These are phyloP conservation scores for Zelonia costaricensis DNA, from an alignment of 208 protist species.

Conservation along the genomic window DNA sequence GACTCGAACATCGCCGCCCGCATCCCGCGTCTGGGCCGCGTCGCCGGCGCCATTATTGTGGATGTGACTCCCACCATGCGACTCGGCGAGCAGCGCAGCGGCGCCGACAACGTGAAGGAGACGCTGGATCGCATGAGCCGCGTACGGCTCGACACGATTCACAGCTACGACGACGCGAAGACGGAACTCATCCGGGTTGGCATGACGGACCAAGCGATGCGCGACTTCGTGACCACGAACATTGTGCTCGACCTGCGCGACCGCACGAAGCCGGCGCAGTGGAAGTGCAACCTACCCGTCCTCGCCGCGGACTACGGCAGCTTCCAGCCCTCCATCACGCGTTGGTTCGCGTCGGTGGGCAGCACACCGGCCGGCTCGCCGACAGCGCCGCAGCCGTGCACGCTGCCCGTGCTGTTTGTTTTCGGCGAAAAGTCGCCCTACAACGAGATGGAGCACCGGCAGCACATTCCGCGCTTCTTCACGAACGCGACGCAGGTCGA, in stretches of 20 bases:
- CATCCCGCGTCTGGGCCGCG: conserved; percentile 30
- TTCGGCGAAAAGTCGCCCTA: conserved; percentile 83
- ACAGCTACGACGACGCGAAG: conserved; percentile 47
- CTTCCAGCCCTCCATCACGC: conserved; percentile 52
- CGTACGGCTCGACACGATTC: conserved; percentile 49
- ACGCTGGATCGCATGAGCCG: conserved; percentile 61
- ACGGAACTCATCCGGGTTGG: conserved; percentile 61
- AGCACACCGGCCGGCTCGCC: neutral
- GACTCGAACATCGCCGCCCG: conserved; percentile 8
- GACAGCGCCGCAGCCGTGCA: conserved; percentile 41
- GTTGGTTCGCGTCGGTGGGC: conserved; percentile 39
- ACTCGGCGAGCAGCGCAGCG: conserved; percentile 24
- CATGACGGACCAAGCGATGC: conserved; percentile 61
- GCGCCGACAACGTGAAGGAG: conserved; percentile 28
- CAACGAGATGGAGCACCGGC: conserved; percentile 47
- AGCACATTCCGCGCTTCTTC: conserved; percentile 57
- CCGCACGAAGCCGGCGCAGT: conserved; percentile 28
- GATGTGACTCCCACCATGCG: conserved; percentile 65
- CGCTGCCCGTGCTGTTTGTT: conserved; percentile 81
- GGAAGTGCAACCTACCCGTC: conserved; percentile 62
- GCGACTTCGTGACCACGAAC: conserved; percentile 82
- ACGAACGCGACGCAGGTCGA: conserved; percentile 60
- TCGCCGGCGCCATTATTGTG: conserved; percentile 76
- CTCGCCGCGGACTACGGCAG: conserved; percentile 43
- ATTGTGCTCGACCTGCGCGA: conserved; percentile 35